phyloP scores from a whole-genome alignment of 148 eudicot genomes.

The Chenopodium suecicum region DNA sequence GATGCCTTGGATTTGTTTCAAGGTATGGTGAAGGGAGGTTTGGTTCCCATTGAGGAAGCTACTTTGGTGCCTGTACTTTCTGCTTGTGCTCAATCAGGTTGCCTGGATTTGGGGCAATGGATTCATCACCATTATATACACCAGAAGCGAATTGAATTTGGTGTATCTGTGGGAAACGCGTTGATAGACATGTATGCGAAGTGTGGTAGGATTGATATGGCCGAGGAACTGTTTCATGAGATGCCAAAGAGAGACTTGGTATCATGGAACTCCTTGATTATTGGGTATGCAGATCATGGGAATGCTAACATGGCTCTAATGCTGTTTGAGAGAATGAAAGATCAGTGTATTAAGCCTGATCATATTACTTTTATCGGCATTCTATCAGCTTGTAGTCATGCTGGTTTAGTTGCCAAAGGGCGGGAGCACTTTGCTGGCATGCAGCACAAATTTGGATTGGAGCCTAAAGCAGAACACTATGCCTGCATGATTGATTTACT shows the following conservation, averaged over 20 bases:
- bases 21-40: constrained; percentile 44
- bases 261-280: constrained; percentile 63
- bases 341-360: constrained; percentile 50
- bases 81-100: constrained; percentile 62
- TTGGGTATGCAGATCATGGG: constrained; percentile 61
- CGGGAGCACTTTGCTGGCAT: constrained; percentile 39
- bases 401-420: constrained; percentile 50
- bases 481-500: constrained; percentile 67
- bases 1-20: constrained; percentile 56
- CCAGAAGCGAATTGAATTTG: constrained; percentile 33
- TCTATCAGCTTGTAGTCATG: constrained; percentile 67
- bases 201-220: constrained; percentile 54
- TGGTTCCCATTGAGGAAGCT: constrained; percentile 54
- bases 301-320: constrained; percentile 45
- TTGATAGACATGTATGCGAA: constrained; percentile 63
- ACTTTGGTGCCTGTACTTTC: constrained; percentile 59
- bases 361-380: constrained; percentile 53
- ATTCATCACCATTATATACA: constrained; percentile 43
- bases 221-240: constrained; percentile 47
- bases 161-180: constrained; percentile 47
- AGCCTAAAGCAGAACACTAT: constrained; percentile 55
- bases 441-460: constrained; percentile 38
- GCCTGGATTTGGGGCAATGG: constrained; percentile 45
- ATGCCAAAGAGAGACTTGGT: constrained; percentile 53
- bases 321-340: constrained; percentile 46